Base-by-base conservation (phyloP, 179 eudicot species). In the Camellia oleifera region DNA sequence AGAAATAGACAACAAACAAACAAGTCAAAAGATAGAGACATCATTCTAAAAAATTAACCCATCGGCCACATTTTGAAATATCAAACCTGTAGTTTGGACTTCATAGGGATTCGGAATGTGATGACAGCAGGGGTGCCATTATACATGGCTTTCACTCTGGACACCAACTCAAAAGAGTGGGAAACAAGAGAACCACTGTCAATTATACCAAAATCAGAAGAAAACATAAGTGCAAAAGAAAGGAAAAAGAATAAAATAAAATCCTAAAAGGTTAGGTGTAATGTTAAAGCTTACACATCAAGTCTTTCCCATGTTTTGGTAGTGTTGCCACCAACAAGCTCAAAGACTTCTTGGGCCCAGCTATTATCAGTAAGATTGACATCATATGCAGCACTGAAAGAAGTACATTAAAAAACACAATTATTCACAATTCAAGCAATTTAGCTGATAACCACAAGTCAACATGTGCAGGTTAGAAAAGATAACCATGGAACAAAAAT, bases 281-380 rank as follows among this genome's bases (percentile, higher is more conserved):
- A 32, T 62, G 45, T 12, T 53, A 44, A 75, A 82, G 82, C 93
- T 90, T 78, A 91, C 94, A 74, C 85, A 57, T 87, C 93, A 81
- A 91, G 93, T 80, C 82, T 88, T 80, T 90, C 94, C 94, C 94
- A 91, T 71, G 93, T 77, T 80, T 56, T 86, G 42, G 89, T 88
- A 42, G 89, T 83, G 83, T 91, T 91, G 42, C 93, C 90, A 81
- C 69, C 84, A 60, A 87, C 79, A 66, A 86, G 48, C 58, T 83
- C 83, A 75, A 91, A 91, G 61, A 88, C 72, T 78, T 88, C 89
- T 62, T 75, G n/a, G n/a, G 88, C 83, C 93, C 94, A 91, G 74
- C 80, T 85, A 75, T 88, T 87, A 76, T 91, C 94, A 77, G 70
- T 85, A 50, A 91, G 83, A 69, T 83, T 86, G 45, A 91, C 90